phyloP scores from a whole-genome alignment of 2,329 filamentous ascomycete species.

The Bipolaris cookei region DNA sequence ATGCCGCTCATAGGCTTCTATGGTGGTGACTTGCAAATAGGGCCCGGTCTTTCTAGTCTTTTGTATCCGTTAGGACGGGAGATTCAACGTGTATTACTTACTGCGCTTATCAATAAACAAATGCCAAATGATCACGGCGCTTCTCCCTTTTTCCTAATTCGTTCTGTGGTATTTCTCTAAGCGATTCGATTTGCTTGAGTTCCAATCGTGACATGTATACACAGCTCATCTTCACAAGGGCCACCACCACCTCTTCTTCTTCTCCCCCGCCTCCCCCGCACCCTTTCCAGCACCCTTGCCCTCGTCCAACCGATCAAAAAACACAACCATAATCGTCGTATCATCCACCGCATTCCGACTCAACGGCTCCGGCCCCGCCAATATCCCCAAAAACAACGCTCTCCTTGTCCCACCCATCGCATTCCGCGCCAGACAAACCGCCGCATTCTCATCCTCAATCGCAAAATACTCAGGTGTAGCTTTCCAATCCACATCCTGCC shows the following conservation, averaged over 20 bases:
- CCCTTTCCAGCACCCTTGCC: not conserved
- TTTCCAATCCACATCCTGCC: conserved; percentile 51
- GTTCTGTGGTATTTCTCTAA: not conserved
- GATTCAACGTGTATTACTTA: not conserved
- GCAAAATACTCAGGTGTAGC: conserved; percentile 54
- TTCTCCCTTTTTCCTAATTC: not conserved
- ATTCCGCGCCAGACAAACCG: conserved; percentile 60
- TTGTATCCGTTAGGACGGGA: not conserved
- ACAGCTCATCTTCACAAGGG: conserved; percentile 13
- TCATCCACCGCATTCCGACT: conserved; percentile 56
- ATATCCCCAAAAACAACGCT: conserved; percentile 49
- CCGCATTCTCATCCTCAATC: conserved; percentile 60
- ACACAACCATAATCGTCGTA: conserved; percentile 60
- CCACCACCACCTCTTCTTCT: conserved; percentile 24
- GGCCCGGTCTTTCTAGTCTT: not conserved
- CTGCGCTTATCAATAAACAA: not conserved
- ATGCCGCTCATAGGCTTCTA: no score
- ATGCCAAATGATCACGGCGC: not conserved
- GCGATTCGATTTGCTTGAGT: not conserved
- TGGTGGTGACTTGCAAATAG: no score
- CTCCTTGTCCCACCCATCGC: conserved; percentile 58
- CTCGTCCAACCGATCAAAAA: conserved; percentile 54
- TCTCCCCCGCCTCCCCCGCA: not conserved
- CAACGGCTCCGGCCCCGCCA: conserved; percentile 44
- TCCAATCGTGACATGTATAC: not conserved